Base-by-base conservation (phyloP, 2,329 filamentous ascomycete species). In the Alternaria burnsii region DNA sequence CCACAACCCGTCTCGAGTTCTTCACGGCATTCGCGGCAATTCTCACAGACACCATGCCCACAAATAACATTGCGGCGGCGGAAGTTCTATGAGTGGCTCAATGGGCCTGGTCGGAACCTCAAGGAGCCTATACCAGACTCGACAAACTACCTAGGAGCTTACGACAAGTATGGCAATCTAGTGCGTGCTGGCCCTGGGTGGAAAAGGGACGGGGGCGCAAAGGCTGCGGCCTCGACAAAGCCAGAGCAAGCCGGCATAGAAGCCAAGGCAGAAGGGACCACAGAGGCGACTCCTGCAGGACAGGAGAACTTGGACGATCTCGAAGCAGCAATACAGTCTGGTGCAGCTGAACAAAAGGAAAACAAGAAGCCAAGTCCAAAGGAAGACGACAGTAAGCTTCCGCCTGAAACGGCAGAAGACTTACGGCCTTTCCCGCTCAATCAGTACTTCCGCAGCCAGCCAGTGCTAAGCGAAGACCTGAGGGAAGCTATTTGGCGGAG, bases 341-440 rank as follows among this genome's bases (percentile, higher is more conserved):
- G 65, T 8, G 58, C 67, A 20, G 69, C 67, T 18, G 67, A 68
- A 20, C 59, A 63, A 28, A 69, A 71, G 20, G 61, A 67, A 16
- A 56, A 41, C 26, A 60, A 61, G 42, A 40, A 61, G 34, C 43
- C 40, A 18, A 51, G 65, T 42, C 52, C 61, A 28, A 52, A 65
- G 51, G 20, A 67, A 18, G 68, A 71, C 28, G 67, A 72, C 11
- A 50, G 53, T 2, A 65, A 67, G 61, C 66, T 78, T 26, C 72
- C 66, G 34, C 76, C 70, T 26, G 76, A 79, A 61, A 71, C 59
- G 43, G 65, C 47, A 44, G 67, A 74, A 66, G 79, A 76, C 60
- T 66, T 80, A 18, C 69, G 68, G 6, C 92, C 92, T 0, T 97
- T 95, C 67, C 93, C 93, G 0, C 75, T 87, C 51, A 97, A 97